Evolutionary conservation across 106 monocot species (phyloP).

Genomic region (Chionographis japonica): DNA sequence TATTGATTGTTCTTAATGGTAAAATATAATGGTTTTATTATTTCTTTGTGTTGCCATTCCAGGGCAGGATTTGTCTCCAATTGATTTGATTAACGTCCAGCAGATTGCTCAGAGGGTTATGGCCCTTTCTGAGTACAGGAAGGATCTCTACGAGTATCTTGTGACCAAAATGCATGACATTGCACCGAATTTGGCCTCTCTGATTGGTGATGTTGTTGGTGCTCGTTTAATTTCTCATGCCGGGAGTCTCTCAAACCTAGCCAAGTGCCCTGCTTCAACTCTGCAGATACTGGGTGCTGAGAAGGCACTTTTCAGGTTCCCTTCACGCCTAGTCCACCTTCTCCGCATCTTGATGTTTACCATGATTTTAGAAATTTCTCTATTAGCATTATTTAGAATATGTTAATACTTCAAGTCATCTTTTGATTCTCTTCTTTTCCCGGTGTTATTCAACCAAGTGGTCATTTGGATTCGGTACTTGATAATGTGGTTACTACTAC

Average conservation of each 20-base stretch:
- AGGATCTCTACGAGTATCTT: slow-evolving; percentile 82
- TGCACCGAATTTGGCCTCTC: slow-evolving; percentile 83
- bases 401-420: background rate
- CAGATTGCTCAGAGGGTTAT: slow-evolving; percentile 79
- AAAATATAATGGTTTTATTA: background rate
- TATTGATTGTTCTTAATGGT: background rate
- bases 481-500: too few species aligned
- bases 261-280: slow-evolving; percentile 86
- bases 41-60: slow-evolving; percentile 36
- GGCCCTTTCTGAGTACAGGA: slow-evolving; percentile 81
- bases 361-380: too few species aligned
- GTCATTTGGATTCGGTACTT: too few species aligned
- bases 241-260: slow-evolving; percentile 86
- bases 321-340: background rate
- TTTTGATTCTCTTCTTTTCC: background rate
- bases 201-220: slow-evolving; percentile 94
- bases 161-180: slow-evolving; percentile 87
- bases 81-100: slow-evolving; percentile 90
- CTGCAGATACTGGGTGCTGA: slow-evolving; percentile 97
- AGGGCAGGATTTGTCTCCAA: slow-evolving; percentile 87
- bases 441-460: too few species aligned
- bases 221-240: slow-evolving; percentile 95
- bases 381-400: background rate
- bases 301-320: slow-evolving; percentile 95
- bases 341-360: too few species aligned